Conservation (phyloP, 1,284 basidiomycete species). For the Malassezia japonica region DNA sequence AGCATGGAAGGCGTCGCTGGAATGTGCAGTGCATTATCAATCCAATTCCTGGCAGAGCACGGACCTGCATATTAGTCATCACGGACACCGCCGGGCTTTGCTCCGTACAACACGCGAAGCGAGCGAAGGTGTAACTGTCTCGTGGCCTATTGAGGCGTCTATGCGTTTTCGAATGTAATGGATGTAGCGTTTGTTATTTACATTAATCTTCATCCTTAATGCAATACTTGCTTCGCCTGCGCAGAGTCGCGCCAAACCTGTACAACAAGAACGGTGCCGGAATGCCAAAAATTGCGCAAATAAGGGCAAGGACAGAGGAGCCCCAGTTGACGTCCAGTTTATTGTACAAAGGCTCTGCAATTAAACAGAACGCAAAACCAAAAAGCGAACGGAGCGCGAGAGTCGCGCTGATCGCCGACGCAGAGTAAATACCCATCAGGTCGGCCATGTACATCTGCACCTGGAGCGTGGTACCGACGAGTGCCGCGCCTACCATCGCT, state of each 20-base stretch:
- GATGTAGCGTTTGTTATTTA: too few species aligned
- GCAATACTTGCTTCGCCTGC: constrained; percentile 27
- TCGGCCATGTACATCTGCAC: constrained; percentile 38
- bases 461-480: constrained; percentile 25
- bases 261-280: constrained; percentile 37
- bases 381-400: constrained; percentile 37
- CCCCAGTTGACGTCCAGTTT: constrained; percentile 45
- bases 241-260: constrained; percentile 25
- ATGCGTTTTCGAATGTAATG: too few species aligned
- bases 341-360: constrained; percentile 34
- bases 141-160: too few species aligned
- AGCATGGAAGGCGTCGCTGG: too few species aligned
- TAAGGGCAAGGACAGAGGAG: constrained; percentile 39
- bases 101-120: too few species aligned
- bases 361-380: constrained; percentile 44
- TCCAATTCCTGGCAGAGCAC: too few species aligned
- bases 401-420: constrained; percentile 38
- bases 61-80: too few species aligned
- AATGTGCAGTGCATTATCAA: too few species aligned
- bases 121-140: too few species aligned
- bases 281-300: constrained; percentile 36
- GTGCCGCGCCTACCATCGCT: constrained; percentile 17
- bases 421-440: constrained; percentile 41
- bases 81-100: too few species aligned
- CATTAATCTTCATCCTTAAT: too few species aligned